Base-by-base conservation (phyloP, 176 grass and related monocot species). In the Neostapfia colusana region DNA sequence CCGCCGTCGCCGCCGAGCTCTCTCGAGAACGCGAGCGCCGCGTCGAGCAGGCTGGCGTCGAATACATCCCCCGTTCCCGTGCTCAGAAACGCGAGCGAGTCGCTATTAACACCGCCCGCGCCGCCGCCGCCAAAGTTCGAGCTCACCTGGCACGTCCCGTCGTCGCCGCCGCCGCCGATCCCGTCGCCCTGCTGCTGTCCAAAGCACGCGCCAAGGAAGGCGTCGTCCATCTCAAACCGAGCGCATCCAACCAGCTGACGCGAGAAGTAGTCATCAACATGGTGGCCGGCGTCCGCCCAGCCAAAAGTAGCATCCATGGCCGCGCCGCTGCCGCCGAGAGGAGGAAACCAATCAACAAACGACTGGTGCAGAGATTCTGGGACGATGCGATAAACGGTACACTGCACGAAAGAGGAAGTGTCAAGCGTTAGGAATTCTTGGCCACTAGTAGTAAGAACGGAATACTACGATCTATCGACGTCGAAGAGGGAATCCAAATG, bases 251-350 rank as follows among this genome's bases (percentile, higher is more conserved):
- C 13, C n/a, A n/a, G n/a, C 81, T 87, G 80, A 0, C 71, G 86
- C 58, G 77, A 37, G 63, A 72, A 69, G 65, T 79, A 79, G 13
- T 70, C 71, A 7, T 84, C 81, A 17, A 64, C 81, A 26, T 78
- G 74, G 39, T 82, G 79, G 7, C 72, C 78, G 10, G 75, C 68
- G 63, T 75, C 63, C 16, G 81, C 71, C 76, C 81, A 75, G 76
- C 76, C 86, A 12, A 76, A 84, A 4, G 77, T 76, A 17, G 75
- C 44, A 45, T 81, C 86, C 86, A 88, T 88, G 26, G 56, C 71
- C 62, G n/a, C 11, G 16, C 36, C 5, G 46, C 60, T 28, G 20
- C 18, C 4, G 34, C 36, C 20, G 55, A 40, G 17, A 48, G 13
- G 42, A 24, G 4, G 24, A 7, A 36, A 23, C 10, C 6, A 9